Conservation (phyloP, 1,139 yeast species). For the Nakaseomyces kungkrabaensis region DNA sequence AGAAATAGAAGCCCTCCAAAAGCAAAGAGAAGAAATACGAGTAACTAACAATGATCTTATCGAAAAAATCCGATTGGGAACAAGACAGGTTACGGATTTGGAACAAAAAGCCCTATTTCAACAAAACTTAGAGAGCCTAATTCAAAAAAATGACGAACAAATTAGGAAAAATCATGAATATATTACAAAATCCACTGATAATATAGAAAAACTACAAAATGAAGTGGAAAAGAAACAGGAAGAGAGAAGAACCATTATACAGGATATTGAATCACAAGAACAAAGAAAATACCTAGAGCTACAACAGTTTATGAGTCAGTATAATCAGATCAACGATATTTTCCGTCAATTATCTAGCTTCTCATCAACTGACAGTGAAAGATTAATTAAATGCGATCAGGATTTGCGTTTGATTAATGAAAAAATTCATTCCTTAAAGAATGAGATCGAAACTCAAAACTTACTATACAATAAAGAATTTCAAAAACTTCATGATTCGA, state of each 20-base stretch:
- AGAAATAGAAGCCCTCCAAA: not conserved
- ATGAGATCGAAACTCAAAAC: constrained; percentile 15
- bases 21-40: not conserved
- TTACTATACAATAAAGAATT: constrained; percentile 26
- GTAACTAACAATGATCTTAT: not conserved
- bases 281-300: not conserved
- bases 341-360: not conserved
- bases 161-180: constrained; percentile 3
- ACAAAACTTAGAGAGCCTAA: not conserved
- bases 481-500: constrained; percentile 38
- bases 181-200: constrained; percentile 4
- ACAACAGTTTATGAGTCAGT: not conserved
- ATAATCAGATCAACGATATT: not conserved
- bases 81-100: constrained; percentile 17
- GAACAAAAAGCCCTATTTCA: not conserved
- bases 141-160: not conserved
- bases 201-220: not conserved
- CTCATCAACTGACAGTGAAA: constrained; percentile 1
- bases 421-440: constrained; percentile 12
- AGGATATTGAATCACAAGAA: constrained; percentile 1
- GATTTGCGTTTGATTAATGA: constrained; percentile 13
- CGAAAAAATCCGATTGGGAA: not conserved
- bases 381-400: constrained; percentile 10
- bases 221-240: not conserved
- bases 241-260: not conserved